phyloP scores from a whole-genome alignment of 345 rosid genomes.

The Moringa oleifera region DNA sequence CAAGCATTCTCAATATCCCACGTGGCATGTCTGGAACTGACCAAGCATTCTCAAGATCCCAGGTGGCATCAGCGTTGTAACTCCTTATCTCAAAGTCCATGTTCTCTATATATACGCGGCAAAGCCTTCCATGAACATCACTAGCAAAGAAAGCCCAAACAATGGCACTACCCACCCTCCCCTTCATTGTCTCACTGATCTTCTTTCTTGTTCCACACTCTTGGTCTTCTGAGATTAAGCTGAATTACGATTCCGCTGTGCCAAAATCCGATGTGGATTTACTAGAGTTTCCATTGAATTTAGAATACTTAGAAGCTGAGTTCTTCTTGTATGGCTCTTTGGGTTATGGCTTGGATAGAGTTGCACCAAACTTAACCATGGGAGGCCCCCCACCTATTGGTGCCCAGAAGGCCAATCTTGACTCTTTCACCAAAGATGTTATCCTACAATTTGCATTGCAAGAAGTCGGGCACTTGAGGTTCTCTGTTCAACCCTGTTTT shows the following conservation, averaged over 20 bases:
- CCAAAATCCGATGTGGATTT: conserved; percentile 40
- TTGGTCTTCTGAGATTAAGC: conserved; percentile 11
- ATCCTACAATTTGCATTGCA: conserved; percentile 78
- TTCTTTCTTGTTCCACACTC: conserved; percentile 19
- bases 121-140: background rate
- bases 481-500: background rate
- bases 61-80: no score
- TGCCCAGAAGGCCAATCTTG: conserved; percentile 54
- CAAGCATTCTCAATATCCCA: no score
- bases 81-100: no score
- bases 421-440: conserved; percentile 45
- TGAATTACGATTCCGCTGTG: background rate
- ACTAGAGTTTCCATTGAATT: conserved; percentile 76
- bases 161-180: conserved; percentile 11
- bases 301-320: conserved; percentile 92
- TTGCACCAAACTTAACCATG: conserved; percentile 52
- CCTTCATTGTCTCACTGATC: conserved; percentile 21
- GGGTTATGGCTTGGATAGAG: conserved; percentile 71
- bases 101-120: background rate
- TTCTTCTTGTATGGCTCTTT: conserved; percentile 65
- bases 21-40: no score
- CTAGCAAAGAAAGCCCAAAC: background rate
- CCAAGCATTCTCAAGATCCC: no score
- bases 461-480: conserved; percentile 92
- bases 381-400: conserved; percentile 81